Evolutionary conservation across 2,329 filamentous ascomycete species (phyloP).

Genomic region (Nectriaceae sp.): DNA sequence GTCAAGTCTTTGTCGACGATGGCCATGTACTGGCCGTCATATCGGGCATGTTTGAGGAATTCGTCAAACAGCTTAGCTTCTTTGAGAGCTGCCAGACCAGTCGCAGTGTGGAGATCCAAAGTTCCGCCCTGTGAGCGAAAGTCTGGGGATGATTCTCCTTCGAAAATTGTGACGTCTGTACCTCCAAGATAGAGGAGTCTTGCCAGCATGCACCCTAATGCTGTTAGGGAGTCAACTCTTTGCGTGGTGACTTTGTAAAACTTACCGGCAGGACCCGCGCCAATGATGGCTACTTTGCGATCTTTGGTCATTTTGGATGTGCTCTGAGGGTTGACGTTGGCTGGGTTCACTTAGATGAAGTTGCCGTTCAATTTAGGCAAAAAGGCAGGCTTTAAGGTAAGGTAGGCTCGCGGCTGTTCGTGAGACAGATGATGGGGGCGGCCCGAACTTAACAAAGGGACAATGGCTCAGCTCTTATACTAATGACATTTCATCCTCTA

Average conservation of each 20-base stretch:
- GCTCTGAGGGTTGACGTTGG: no score
- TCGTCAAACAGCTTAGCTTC: constrained; percentile 51
- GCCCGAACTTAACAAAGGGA: no score
- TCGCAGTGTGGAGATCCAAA: constrained; percentile 54
- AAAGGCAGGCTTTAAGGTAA: no score
- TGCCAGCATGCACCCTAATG: constrained; percentile 36
- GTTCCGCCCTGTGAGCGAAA: constrained; percentile 53
- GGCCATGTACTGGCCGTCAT: constrained; percentile 52
- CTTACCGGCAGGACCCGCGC: constrained; percentile 31
- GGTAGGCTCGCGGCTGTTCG: no score
- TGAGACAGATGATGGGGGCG: no score
- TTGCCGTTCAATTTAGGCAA: no score
- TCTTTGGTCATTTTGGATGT: constrained; percentile 15
- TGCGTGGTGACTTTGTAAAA: neutral
- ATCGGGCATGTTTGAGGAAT: constrained; percentile 52
- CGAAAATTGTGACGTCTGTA: constrained; percentile 51
- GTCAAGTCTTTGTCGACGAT: constrained; percentile 46
- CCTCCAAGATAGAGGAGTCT: constrained; percentile 50
- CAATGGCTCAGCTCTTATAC: no score
- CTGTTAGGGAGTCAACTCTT: constrained; percentile 5
- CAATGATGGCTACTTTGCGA: constrained; percentile 28
- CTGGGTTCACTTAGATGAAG: no score
- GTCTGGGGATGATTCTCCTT: constrained; percentile 46
- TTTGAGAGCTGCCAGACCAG: constrained; percentile 52
- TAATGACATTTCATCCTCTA: no score